phyloP scores from a whole-genome alignment of 495 filamentous ascomycete genomes.

The Astrothelium macrocarpum region DNA sequence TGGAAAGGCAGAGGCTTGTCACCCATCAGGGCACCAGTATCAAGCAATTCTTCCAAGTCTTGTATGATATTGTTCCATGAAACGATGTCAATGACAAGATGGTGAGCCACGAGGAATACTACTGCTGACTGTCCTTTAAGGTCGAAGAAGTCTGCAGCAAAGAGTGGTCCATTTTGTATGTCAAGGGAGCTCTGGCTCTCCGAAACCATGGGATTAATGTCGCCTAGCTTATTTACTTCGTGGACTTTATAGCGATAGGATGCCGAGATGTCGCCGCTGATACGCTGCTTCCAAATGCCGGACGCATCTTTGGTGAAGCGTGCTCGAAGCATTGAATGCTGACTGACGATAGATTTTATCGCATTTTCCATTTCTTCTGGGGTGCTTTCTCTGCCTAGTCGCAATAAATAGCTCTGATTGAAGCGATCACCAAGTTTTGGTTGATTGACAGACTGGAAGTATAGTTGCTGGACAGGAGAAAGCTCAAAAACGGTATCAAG shows the following conservation, averaged over 20 bases:
- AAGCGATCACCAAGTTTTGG: conserved; percentile 16
- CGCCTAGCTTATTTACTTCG: not conserved
- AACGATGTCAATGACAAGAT: conserved; percentile 24
- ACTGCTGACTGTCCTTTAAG: conserved; percentile 5
- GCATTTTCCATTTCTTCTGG: conserved; percentile 11
- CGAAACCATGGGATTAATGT: conserved; percentile 14
- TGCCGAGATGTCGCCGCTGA: conserved; percentile 17
- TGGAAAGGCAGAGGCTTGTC: conserved; percentile 19
- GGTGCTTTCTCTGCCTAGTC: conserved; percentile 2
- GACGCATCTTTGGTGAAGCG: conserved; percentile 11
- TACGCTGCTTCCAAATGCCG: conserved; percentile 17
- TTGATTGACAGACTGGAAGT: conserved; percentile 18
- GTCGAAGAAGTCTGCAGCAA: conserved; percentile 21
- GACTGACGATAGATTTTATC: conserved; percentile 15
- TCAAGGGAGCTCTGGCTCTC: conserved; percentile 19
- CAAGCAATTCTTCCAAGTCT: conserved; percentile 18
- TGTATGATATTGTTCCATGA: conserved; percentile 21
- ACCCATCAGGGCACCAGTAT: conserved; percentile 3
- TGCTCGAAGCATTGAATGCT: conserved; percentile 26
- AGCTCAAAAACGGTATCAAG: conserved; percentile 16
- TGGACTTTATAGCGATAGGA: conserved; percentile 19
- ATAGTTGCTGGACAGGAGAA: conserved; percentile 22
- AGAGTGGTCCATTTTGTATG: conserved; percentile 13
- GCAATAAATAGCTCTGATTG: conserved; percentile 22
- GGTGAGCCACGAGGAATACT: conserved; percentile 20